Evolutionary conservation across 495 filamentous ascomycete species (phyloP).

Genomic region (Podospora pseudocomata): DNA sequence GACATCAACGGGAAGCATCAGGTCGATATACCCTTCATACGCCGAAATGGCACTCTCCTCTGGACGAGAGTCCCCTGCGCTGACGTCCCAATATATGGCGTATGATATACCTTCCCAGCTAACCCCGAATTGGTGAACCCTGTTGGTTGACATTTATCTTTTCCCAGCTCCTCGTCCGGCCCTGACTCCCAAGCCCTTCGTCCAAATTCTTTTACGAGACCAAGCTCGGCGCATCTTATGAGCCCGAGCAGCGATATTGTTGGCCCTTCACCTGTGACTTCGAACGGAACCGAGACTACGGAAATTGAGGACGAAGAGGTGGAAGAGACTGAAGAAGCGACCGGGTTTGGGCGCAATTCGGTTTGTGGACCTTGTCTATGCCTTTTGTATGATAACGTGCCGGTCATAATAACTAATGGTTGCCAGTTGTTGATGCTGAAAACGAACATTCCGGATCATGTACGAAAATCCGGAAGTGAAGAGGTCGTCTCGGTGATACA

Average conservation of each 20-base stretch:
- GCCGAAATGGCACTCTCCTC: conserved; percentile 57
- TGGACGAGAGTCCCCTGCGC: conserved; percentile 49
- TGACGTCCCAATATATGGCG: conserved; percentile 47
- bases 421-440: conserved; percentile 56
- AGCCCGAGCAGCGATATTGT: conserved; percentile 54
- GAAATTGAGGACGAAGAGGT: conserved; percentile 72
- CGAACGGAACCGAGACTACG: conserved; percentile 66
- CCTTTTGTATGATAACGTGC: not conserved
- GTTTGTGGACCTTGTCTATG: conserved; percentile 24
- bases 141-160: conserved; percentile 19
- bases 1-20: conserved; percentile 51
- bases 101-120: conserved; percentile 25
- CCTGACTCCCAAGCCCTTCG: conserved; percentile 40
- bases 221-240: conserved; percentile 40
- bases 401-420: conserved; percentile 22
- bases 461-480: conserved; percentile 57
- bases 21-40: conserved; percentile 57
- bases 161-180: conserved; percentile 38
- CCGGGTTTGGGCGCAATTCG: conserved; percentile 35
- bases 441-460: conserved; percentile 53
- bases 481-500: conserved; percentile 85
- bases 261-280: conserved; percentile 73
- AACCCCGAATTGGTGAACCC: not conserved
- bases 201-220: conserved; percentile 38
- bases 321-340: conserved; percentile 30